Evolutionary conservation across 345 rosid genomes (phyloP).

Genomic region (Corymbia maculata): DNA sequence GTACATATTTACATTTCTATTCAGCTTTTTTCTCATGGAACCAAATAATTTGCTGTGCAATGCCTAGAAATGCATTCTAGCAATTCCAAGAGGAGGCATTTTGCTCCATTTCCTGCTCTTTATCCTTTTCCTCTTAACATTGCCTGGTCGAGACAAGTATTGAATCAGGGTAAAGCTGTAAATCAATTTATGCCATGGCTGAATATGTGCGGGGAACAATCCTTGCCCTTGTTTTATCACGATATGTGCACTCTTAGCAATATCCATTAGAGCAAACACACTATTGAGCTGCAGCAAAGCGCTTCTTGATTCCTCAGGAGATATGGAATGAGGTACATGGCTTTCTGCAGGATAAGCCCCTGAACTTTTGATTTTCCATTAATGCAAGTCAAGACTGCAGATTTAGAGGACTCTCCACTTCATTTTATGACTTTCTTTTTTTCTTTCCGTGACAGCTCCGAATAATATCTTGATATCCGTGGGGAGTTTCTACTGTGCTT

Average conservation of each 20-base stretch:
- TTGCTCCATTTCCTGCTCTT: background rate
- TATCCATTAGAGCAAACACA: background rate
- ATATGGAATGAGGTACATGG: background rate
- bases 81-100: background rate
- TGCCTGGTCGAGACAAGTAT: background rate
- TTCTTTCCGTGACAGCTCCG: background rate
- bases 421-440: background rate
- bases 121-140: background rate
- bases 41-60: background rate
- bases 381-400: background rate
- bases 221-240: background rate
- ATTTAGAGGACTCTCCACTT: background rate
- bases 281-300: background rate
- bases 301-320: background rate
- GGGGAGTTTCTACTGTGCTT: background rate
- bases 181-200: background rate
- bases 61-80: background rate
- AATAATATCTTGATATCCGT: background rate
- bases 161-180: background rate
- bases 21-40: background rate
- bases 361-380: background rate
- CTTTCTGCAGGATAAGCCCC: background rate
- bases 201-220: background rate
- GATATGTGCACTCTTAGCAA: background rate
- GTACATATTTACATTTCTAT: conserved; percentile 14